Percentiles rank a stretch among this genome's conserved stretches.
These are phyloP conservation scores for Neurospora sp. DNA, from an alignment of 495 filamentous ascomycete genomes.

Conservation along the genomic window DNA sequence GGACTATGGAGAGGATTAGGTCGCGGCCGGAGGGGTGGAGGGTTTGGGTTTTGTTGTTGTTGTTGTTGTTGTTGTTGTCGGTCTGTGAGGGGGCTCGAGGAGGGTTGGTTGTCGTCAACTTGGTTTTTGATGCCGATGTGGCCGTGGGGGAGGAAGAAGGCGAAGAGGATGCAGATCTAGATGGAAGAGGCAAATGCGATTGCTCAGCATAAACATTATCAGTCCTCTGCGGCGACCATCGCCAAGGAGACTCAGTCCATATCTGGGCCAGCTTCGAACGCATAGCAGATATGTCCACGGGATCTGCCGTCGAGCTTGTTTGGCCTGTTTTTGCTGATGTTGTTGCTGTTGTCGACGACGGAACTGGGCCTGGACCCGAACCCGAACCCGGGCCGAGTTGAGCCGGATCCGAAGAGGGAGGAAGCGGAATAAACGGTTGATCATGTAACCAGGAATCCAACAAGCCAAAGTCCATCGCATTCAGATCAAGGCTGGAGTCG, in stretches of 20 bases:
- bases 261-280: conserved; percentile 24
- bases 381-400: background rate
- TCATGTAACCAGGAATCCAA: conserved; percentile 38
- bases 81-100: background rate
- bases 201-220: conserved; percentile 45
- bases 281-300: conserved; percentile 23
- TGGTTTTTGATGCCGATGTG: background rate
- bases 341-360: background rate
- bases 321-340: background rate
- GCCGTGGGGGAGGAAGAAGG: background rate
- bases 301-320: conserved; percentile 16
- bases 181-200: conserved; percentile 38
- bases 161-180: background rate
- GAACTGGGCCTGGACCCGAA: background rate
- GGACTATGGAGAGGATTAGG: conserved; percentile 46
- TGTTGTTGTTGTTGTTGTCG: too few species aligned
- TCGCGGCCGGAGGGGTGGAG: conserved; percentile 42
- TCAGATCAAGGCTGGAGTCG: conserved; percentile 46
- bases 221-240: conserved; percentile 40
- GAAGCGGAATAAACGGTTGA: background rate
- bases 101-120: background rate
- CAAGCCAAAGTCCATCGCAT: conserved; percentile 49
- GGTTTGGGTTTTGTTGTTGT: conserved; percentile 1
- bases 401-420: background rate
- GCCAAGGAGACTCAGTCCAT: conserved; percentile 41